Evolutionary conservation across 129 eudicot species (phyloP).

Genomic region (Flaveria ramosissima): DNA sequence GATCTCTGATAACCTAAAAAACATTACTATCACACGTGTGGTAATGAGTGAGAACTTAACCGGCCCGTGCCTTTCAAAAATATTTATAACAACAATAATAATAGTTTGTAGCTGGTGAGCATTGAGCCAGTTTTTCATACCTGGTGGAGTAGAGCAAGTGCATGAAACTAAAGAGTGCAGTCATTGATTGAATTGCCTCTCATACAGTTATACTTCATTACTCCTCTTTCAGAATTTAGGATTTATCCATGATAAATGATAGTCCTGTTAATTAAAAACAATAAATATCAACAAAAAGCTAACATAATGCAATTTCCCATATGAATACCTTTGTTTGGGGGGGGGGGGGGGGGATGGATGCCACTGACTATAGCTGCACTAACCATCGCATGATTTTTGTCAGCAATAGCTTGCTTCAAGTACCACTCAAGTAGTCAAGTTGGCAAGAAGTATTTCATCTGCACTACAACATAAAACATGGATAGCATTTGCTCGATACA

Average conservation of each 20-base stretch:
- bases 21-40: background rate
- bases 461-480: constrained; percentile 94
- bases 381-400: constrained; percentile 92
- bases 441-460: constrained; percentile 90
- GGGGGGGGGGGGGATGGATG: constrained; percentile 84
- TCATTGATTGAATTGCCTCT: constrained; percentile 88
- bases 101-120: constrained; percentile 46
- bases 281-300: constrained; percentile 4
- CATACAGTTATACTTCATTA: constrained; percentile 67
- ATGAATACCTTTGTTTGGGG: constrained; percentile 71
- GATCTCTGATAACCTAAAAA: constrained; percentile 86
- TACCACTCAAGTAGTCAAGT: constrained; percentile 64
- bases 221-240: constrained; percentile 96
- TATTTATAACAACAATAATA: background rate
- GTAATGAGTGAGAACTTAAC: constrained; percentile 12
- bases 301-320: constrained; percentile 6
- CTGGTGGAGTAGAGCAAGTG: constrained; percentile 90
- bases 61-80: constrained; percentile 31
- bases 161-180: constrained; percentile 95
- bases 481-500: constrained; percentile 94
- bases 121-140: constrained; percentile 32
- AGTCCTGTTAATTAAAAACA: background rate
- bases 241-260: constrained; percentile 42
- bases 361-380: constrained; percentile 98
- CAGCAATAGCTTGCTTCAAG: constrained; percentile 92